Evolutionary conservation across 1,284 basidiomycete species (phyloP), one percentile per base, ranked within the genome.

Genomic region (Sporisorium sorghi): DNA sequence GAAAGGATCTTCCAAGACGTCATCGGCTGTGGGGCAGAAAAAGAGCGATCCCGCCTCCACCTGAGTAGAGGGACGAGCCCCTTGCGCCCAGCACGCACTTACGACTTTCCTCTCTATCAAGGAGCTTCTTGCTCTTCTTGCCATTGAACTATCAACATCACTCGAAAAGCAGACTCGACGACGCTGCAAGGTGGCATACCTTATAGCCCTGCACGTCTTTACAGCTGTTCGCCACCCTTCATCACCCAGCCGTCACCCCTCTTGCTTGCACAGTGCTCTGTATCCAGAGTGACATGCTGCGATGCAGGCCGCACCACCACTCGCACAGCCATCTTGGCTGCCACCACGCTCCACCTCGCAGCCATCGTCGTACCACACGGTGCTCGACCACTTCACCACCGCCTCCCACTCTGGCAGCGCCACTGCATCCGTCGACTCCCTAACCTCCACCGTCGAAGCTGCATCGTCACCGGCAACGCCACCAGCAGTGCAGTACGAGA

Each of bases 401-500:
- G 11, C 28, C 17, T n/a, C 12, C 23, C 39, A 10, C 17, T 10
- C 5, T 10, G 15, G 5, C n/a, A 24, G 26, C 24, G 46, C 46
- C 9, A 19, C n/a, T 14, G 28, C 15, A 14, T 48, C 55, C 2
- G 37, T 14, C 26, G 55, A 57, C 12, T 57, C 46, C 7, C 24
- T 48, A 11, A 17, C 46, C 10, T 50, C 39, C 12, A 28, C 54
- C 3, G 11, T 11, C 23, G 33, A 15, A 12, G 30, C n/a, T 10
- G 24, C 26, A 7, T 52, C 54, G 12, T 44, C 54, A 3, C 48
- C 60, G 43, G 35, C 59, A 15, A 50, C 57, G 5, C 32, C 44
- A 24, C 52, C 52, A 5, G 54, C 54, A 4, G 1, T 35, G 5
- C 54, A 49, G n/a, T 61, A 60, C 62, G 54, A 53, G 10, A 64